Percentiles rank a stretch among this genome's conserved stretches.
These are phyloP conservation scores for Lipomyces orientalis DNA, from an alignment of 805 yeast species.

Conservation along the genomic window DNA sequence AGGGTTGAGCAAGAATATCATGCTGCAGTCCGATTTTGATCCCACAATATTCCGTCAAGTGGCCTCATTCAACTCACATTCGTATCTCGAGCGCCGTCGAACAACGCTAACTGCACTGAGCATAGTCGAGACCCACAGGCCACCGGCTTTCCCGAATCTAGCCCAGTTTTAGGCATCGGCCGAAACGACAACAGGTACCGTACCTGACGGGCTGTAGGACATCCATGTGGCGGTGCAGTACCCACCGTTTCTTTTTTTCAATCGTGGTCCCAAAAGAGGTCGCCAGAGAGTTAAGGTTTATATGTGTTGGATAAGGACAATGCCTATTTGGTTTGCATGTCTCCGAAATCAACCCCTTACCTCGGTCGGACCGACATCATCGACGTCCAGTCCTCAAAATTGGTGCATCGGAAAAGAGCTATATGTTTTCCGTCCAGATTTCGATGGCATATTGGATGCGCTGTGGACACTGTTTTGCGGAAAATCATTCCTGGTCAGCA, in stretches of 20 bases:
- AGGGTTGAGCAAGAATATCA: too few relatives aligned
- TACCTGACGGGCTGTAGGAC: background rate
- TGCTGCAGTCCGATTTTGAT: too few relatives aligned
- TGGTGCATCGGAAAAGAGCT: background rate
- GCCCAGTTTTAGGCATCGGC: too few relatives aligned
- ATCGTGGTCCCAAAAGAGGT: background rate
- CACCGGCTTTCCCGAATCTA: background rate
- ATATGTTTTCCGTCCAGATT: background rate
- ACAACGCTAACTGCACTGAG: background rate
- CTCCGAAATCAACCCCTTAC: background rate
- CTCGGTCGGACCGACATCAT: background rate
- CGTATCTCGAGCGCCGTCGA: background rate
- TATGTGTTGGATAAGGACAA: background rate
- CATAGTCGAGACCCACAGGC: background rate
- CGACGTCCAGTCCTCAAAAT: background rate
- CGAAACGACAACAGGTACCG: background rate
- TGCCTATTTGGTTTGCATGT: background rate
- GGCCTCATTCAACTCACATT: background rate
- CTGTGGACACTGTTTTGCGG: too few relatives aligned
- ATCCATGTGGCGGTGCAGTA: background rate
- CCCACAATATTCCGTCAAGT: background rate
- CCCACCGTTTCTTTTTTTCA: too few relatives aligned
- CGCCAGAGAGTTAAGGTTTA: background rate
- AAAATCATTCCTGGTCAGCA: too few relatives aligned
- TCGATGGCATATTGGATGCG: background rate